Percentiles rank a stretch among this genome's conserved stretches.
Evolutionary conservation across 768 basidiomycete species (phyloP).

Genomic region (Kwoniella sp.): DNA sequence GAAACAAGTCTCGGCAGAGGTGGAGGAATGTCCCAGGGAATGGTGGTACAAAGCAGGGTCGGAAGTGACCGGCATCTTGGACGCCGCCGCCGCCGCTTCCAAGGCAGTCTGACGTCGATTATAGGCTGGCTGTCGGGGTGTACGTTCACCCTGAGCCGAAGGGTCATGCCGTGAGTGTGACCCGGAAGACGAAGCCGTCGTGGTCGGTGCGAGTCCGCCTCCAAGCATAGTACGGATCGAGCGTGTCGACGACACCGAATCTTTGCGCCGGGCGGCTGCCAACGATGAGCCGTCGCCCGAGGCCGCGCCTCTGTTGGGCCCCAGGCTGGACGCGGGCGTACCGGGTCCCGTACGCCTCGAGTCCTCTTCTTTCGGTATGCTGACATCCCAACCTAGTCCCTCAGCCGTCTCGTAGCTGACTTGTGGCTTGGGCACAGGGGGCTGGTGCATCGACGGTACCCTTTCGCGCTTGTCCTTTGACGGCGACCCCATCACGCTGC

Average conservation of each 20-base stretch:
- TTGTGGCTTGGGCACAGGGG: conserved; percentile 37
- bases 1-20: conserved; percentile 37
- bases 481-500: conserved; percentile 27
- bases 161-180: too few relatives aligned
- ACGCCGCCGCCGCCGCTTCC: conserved; percentile 25
- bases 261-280: not conserved
- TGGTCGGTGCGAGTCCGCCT: too few relatives aligned
- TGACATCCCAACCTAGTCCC: conserved; percentile 31
- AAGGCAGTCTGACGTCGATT: conserved; percentile 33
- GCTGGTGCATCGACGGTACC: conserved; percentile 35
- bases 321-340: too few relatives aligned
- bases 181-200: too few relatives aligned
- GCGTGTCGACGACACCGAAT: conserved; percentile 11
- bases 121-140: not conserved
- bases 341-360: not conserved
- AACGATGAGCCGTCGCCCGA: too few relatives aligned
- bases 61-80: conserved; percentile 27
- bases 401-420: conserved; percentile 24
- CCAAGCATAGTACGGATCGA: conserved; percentile 3
- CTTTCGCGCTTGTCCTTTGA: conserved; percentile 15
- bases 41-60: conserved; percentile 38
- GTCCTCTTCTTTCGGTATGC: conserved; percentile 17
- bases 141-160: too few relatives aligned
- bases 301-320: too few relatives aligned
- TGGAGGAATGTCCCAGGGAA: conserved; percentile 33